Evolutionary conservation across 2,329 filamentous ascomycete genomes (phyloP).

Genomic region (Xenoacremonium recifei): DNA sequence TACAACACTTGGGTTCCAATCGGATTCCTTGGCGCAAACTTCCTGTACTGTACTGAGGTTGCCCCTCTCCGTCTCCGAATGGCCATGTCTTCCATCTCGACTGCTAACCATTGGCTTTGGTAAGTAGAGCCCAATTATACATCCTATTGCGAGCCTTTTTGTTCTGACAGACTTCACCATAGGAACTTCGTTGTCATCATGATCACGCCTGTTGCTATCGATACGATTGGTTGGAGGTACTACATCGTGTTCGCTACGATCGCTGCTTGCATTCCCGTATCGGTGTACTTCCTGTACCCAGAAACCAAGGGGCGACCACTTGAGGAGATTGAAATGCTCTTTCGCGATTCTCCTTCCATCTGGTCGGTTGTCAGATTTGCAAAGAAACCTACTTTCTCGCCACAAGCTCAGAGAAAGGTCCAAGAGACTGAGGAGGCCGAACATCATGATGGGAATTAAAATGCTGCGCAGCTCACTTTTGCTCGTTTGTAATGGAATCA

Average conservation of each 20-base stretch:
- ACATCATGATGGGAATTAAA: too few species aligned
- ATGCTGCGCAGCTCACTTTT: too few species aligned
- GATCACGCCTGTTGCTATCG: constrained; percentile 62
- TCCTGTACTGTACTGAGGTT: constrained; percentile 55
- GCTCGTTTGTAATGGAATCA: too few species aligned
- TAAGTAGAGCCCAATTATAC: too few species aligned
- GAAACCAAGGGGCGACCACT: constrained; percentile 27
- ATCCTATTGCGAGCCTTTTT: background rate
- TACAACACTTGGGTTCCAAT: constrained; percentile 69
- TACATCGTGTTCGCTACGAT: constrained; percentile 43
- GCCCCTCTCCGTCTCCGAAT: constrained; percentile 46
- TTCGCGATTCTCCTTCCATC: constrained; percentile 22
- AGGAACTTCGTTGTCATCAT: constrained; percentile 51
- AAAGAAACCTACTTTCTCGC: too few species aligned
- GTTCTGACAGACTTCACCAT: background rate
- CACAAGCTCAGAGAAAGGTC: too few species aligned
- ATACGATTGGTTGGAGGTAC: constrained; percentile 54
- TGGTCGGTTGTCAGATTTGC: background rate
- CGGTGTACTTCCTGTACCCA: constrained; percentile 36
- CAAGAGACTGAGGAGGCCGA: too few species aligned
- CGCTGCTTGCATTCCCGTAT: constrained; percentile 42
- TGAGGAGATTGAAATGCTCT: constrained; percentile 22
- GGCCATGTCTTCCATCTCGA: constrained; percentile 53
- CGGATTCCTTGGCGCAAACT: constrained; percentile 62
- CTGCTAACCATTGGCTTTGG: constrained; percentile 34